Conservation (phyloP, 2,329 filamentous ascomycete genomes). For the Lasiodiplodia theobromae region DNA sequence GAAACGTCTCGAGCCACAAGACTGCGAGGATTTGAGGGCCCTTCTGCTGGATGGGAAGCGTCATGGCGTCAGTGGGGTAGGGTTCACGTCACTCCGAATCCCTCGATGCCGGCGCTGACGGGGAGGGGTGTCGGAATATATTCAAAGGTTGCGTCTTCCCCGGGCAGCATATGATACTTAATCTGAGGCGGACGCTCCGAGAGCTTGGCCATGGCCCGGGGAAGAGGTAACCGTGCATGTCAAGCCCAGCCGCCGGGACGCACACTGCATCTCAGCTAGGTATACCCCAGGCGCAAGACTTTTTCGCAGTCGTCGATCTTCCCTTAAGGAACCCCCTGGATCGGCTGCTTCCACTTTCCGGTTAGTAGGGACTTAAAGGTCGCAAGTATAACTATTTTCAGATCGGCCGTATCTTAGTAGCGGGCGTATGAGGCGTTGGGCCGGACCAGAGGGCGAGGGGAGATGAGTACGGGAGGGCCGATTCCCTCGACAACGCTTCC, state of each 20-base stretch:
- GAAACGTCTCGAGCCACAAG: slow-evolving; percentile 12
- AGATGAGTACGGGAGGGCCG: no score
- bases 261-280: not conserved
- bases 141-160: not conserved
- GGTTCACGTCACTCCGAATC: not conserved
- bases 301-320: not conserved
- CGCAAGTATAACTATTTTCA: not conserved
- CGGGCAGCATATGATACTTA: not conserved
- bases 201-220: not conserved
- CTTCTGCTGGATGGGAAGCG: slow-evolving; percentile 15
- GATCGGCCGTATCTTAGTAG: not conserved
- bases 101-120: not conserved
- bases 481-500: no score
- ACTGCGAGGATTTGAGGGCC: slow-evolving; percentile 4
- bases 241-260: not conserved
- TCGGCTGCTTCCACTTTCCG: not conserved
- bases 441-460: not conserved
- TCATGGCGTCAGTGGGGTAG: slow-evolving; percentile 2
- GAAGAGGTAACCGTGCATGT: not conserved
- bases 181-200: slow-evolving; percentile 5
- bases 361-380: not conserved
- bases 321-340: not conserved
- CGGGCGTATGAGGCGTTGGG: not conserved
- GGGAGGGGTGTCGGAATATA: slow-evolving; percentile 11
- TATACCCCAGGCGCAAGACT: not conserved